These are phyloP conservation scores for Gracilaria gracilis DNA, from an alignment of 23 red algal genomes.

Conservation along the genomic window DNA sequence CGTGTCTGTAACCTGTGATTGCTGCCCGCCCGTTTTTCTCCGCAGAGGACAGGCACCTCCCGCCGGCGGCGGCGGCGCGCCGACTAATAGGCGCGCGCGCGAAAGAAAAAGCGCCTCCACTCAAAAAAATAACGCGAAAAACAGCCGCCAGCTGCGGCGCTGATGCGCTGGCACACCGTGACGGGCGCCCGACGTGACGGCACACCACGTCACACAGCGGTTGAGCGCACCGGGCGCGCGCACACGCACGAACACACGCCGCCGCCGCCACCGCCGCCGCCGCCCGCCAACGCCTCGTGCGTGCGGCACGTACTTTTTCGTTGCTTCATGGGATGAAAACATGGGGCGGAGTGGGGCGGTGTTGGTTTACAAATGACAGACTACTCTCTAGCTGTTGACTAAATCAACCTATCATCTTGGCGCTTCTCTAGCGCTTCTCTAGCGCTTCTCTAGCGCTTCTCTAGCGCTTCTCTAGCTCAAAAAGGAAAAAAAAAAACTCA, in stretches of 20 bases:
- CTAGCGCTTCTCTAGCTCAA: neutral
- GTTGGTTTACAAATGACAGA: no score
- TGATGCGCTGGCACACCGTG: neutral
- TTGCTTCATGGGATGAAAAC: neutral
- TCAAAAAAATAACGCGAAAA: no score
- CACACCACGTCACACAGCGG: neutral
- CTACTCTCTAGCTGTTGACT: no score
- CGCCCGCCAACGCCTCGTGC: neutral
- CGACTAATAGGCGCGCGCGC: neutral
- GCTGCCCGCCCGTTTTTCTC: no score
- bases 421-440: neutral
- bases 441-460: neutral
- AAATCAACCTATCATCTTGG: no score
- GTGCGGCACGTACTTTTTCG: neutral
- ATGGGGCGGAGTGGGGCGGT: no score
- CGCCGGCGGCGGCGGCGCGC: no score
- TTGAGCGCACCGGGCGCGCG: neutral
- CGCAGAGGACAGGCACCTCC: no score
- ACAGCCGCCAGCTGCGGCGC: neutral
- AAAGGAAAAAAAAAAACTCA: conserved; percentile 2
- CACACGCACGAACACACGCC: no score
- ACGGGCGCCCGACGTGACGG: neutral
- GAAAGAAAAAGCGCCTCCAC: neutral
- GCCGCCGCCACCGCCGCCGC: no score
- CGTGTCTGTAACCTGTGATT: no score